phyloP scores from a whole-genome alignment of 2,329 filamentous ascomycete genomes.

The Fusarium metavorans region DNA sequence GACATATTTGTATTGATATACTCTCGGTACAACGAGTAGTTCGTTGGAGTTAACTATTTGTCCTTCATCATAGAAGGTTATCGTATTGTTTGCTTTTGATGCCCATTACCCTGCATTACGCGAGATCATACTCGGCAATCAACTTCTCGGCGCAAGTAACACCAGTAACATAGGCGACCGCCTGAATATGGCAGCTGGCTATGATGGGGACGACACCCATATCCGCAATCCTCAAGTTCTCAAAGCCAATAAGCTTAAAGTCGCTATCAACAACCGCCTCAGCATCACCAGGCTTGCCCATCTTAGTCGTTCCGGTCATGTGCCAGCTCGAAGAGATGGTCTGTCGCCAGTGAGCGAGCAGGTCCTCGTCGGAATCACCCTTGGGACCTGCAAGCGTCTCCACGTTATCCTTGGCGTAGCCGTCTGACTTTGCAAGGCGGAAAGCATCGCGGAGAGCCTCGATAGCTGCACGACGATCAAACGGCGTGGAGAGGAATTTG shows the following conservation, averaged over 20 bases:
- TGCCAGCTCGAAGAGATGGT: constrained; percentile 63
- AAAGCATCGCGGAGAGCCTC: constrained; percentile 60
- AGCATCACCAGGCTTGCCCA: constrained; percentile 60
- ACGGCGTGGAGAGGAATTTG: constrained; percentile 64
- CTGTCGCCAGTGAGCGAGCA: constrained; percentile 59
- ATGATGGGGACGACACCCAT: constrained; percentile 49
- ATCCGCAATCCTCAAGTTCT: constrained; percentile 36
- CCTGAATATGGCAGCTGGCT: constrained; percentile 63
- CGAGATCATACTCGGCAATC: constrained; percentile 28
- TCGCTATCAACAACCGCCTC: constrained; percentile 61
- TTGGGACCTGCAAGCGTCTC: constrained; percentile 56
- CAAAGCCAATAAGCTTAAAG: constrained; percentile 34
- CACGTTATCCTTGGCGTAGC: constrained; percentile 58
- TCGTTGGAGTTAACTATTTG: neutral
- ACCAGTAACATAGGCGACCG: constrained; percentile 66
- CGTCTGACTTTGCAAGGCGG: constrained; percentile 54
- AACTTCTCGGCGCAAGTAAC: constrained; percentile 61
- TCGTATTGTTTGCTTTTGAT: neutral
- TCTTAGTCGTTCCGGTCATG: constrained; percentile 68
- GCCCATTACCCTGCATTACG: neutral
- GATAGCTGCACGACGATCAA: constrained; percentile 64
- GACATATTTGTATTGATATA: neutral
- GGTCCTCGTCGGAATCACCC: constrained; percentile 64
- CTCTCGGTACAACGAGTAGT: neutral
- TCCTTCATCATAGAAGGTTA: neutral